phyloP scores from a whole-genome alignment of 2,329 filamentous ascomycete species.

The Gnomoniopsis sp. region DNA sequence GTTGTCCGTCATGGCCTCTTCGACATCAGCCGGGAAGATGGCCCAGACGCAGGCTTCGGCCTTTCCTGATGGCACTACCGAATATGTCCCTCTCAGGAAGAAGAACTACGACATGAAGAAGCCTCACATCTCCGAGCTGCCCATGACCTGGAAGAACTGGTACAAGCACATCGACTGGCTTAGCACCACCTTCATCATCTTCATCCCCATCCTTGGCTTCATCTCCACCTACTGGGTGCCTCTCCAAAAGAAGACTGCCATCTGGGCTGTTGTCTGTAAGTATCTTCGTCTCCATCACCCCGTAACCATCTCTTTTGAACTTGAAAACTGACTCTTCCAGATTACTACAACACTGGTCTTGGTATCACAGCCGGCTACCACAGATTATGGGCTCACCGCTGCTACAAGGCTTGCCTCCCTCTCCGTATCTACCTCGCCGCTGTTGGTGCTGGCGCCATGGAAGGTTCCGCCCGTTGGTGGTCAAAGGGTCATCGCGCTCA shows the following conservation, averaged over 20 bases:
- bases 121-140: slow-evolving; percentile 79
- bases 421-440: slow-evolving; percentile 80
- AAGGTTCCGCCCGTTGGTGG: slow-evolving; percentile 89
- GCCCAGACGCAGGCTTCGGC: slow-evolving; percentile 29
- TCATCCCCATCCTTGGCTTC: slow-evolving; percentile 71
- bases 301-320: background rate
- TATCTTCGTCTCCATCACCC: too few relatives aligned
- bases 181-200: slow-evolving; percentile 76
- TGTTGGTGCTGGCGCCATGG: slow-evolving; percentile 76
- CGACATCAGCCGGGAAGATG: slow-evolving; percentile 33
- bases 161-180: slow-evolving; percentile 94
- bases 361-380: slow-evolving; percentile 81
- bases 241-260: slow-evolving; percentile 64
- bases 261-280: slow-evolving; percentile 63
- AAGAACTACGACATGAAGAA: slow-evolving; percentile 56
- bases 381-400: slow-evolving; percentile 81
- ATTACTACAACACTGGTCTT: slow-evolving; percentile 81
- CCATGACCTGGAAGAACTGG: slow-evolving; percentile 80
- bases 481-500: slow-evolving; percentile 79
- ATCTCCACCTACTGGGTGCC: slow-evolving; percentile 77
- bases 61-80: slow-evolving; percentile 52
- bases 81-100: slow-evolving; percentile 50
- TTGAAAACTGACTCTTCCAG: background rate
- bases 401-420: slow-evolving; percentile 73
- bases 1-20: slow-evolving; percentile 27